Evolutionary conservation across 2,329 filamentous ascomycete species (phyloP), one percentile per base, ranked within the genome.

Genomic region (Sphaerulina musiva): DNA sequence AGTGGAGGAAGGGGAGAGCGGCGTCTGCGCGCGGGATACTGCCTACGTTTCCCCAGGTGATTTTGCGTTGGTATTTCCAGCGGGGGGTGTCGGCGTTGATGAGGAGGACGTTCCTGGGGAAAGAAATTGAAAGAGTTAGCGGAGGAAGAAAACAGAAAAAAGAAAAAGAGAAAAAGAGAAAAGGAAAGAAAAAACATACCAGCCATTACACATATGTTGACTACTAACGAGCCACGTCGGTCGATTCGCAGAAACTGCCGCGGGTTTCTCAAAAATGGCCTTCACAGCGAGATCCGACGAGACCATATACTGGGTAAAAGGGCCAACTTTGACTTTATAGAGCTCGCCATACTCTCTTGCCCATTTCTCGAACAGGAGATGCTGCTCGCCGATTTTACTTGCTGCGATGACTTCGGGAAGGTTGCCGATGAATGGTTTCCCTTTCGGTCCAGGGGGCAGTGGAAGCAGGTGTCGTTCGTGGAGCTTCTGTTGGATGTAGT

Each of bases 51-150:
- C 32, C 23, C 48, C 47, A 46, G 23, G 48, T 55, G 3, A 55
- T 32, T 32, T 48, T 55, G 9, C 53, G 31, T 44, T 55, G 53
- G 12, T 36, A 32, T 43, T 55, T 55, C 53, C 53, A 55, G 14
- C 53, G 41, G 10, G 53, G 48, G 4, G 43, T 51, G 41, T 55
- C 44, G 9, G 53, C 41, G 26, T 55, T 55, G 32, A 51, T 31
- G 9, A 48, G 26, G 11, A 55, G 32, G 11, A 55, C 48, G 29
- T 46, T 51, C 32, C 32, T 34, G 32, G 32, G 32, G 11, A 34
- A 7, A 7, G 1, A 11, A 34, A 11, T 11, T 7, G 11, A 11
- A 7, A 34, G 11, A 11, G 32, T 34, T 11, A 34, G 32, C 6
- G 32, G 6, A 34, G 2, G 11, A 7, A 34, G 7, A 34, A 7